phyloP scores from a whole-genome alignment of 2,329 filamentous ascomycete genomes.

The Didymella exigua region DNA sequence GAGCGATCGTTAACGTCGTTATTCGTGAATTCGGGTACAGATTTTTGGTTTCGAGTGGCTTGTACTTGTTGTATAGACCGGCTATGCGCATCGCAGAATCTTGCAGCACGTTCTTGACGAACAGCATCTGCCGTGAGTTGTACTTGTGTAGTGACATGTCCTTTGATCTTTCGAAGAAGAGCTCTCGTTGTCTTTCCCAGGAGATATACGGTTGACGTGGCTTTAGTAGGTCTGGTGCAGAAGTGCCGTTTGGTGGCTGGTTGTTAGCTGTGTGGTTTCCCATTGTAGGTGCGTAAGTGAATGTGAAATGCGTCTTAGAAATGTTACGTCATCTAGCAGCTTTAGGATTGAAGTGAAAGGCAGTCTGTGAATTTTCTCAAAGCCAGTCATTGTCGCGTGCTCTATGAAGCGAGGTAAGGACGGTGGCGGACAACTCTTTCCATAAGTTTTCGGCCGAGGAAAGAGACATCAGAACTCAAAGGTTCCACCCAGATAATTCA shows the following conservation, averaged over 20 bases:
- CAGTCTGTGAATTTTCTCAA: neutral
- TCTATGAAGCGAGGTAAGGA: neutral
- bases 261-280: neutral
- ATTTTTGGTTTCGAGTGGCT: constrained; percentile 23
- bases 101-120: constrained; percentile 30
- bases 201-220: neutral
- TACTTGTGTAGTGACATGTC: neutral
- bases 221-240: neutral
- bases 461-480: neutral
- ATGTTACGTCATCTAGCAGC: neutral
- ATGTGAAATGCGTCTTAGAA: neutral
- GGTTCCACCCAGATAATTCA: neutral
- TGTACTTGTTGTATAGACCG: constrained; percentile 13
- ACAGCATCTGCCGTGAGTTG: constrained; percentile 19
- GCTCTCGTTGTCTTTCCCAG: neutral
- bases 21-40: constrained; percentile 21
- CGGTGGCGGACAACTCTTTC: neutral
- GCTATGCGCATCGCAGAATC: constrained; percentile 8
- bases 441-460: neutral
- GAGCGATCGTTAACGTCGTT: constrained; percentile 23
- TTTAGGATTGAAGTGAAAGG: neutral
- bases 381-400: neutral
- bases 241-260: neutral
- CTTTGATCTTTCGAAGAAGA: neutral
- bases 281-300: constrained; percentile 1